Evolutionary conservation across 2,329 filamentous ascomycete species (phyloP), one percentile per base, ranked within the genome.

Genomic region (Cladosporium velox): DNA sequence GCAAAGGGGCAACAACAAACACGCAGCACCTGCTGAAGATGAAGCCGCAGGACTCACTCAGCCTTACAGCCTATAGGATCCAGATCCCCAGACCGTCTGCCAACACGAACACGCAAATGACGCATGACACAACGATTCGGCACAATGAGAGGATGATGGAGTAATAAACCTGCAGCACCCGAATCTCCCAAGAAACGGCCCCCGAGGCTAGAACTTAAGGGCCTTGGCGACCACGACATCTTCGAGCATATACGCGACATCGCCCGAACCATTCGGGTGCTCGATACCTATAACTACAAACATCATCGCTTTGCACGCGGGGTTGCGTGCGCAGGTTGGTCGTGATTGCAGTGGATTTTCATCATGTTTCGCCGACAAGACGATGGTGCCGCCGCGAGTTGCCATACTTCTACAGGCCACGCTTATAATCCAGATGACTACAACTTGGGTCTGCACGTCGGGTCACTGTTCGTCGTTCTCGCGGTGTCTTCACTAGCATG

Each of bases 401-500:
- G 60, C 60, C 60, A 63, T 38, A 47, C 41, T 12, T 47, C 49
- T 21, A 24, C 49, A 35, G 61, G 61, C 61, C 51, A 26, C 51
- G 49, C 49, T 28, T 57, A 64, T 35, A 28, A 57, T 38, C 34
- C 49, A n/a, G 51, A 35, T 38, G 74, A 76, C 63, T 87, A 87
- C 72, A 85, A 86, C 71, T 82, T 83, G 24, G 77, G 80, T 3
- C 75, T 84, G 47, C 85, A 87, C 73, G 82, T 87, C 44, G 80
- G 82, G 66, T 84, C 85, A 18, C 75, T 87, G 64, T 74, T 86
- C 49, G 76, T 87, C 65, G 85, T 87, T 57, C 77, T 87, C 35
- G 75, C 77, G 11, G 74, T 86, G 69, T 87, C 85, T 67, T 84
- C 82, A 35, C 74, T 80, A 65, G 86, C 85, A 70, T 87, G 86